These are phyloP conservation scores for Amylostereum areolatum DNA, from an alignment of 1,284 basidiomycete species.

Conservation along the genomic window DNA sequence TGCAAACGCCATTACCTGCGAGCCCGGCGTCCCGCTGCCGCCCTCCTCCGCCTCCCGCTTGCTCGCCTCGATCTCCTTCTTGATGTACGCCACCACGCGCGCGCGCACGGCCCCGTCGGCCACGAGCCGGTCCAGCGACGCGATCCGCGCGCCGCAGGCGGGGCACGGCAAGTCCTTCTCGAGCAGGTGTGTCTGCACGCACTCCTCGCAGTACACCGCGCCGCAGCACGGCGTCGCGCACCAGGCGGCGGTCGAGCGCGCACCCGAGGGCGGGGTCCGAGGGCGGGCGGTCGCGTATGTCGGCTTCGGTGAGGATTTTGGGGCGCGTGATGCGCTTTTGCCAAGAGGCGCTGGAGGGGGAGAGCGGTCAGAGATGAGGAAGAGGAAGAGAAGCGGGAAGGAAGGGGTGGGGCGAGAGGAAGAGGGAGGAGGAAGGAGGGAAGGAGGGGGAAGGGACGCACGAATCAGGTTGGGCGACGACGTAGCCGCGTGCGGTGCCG, in stretches of 20 bases:
- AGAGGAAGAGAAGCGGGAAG: too few species aligned
- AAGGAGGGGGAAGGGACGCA: constrained; percentile 42
- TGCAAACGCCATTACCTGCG: not conserved
- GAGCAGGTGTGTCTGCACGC: constrained; percentile 84
- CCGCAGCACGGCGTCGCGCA: constrained; percentile 87
- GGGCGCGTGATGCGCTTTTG: constrained; percentile 82
- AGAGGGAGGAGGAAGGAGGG: not conserved
- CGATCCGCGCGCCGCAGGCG: constrained; percentile 79
- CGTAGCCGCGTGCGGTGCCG: too few species aligned
- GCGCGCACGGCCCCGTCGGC: constrained; percentile 75
- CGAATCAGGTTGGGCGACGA: constrained; percentile 91
- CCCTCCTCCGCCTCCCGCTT: constrained; percentile 61
- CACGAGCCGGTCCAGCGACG: constrained; percentile 78
- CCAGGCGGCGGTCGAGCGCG: constrained; percentile 84
- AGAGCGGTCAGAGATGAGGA: constrained; percentile 6
- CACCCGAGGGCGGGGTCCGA: constrained; percentile 76
- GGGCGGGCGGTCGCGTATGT: constrained; percentile 81
- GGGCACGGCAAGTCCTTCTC: constrained; percentile 93
- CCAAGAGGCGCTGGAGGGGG: constrained; percentile 77
- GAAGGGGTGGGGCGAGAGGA: too few species aligned
- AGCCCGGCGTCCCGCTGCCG: constrained; percentile 1
- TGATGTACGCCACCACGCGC: constrained; percentile 76
- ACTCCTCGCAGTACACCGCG: constrained; percentile 91
- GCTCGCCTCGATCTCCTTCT: constrained; percentile 79
- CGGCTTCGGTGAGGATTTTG: constrained; percentile 75